phyloP scores from a whole-genome alignment of 1,139 yeast species.

The Magnusiomyces ingens region DNA sequence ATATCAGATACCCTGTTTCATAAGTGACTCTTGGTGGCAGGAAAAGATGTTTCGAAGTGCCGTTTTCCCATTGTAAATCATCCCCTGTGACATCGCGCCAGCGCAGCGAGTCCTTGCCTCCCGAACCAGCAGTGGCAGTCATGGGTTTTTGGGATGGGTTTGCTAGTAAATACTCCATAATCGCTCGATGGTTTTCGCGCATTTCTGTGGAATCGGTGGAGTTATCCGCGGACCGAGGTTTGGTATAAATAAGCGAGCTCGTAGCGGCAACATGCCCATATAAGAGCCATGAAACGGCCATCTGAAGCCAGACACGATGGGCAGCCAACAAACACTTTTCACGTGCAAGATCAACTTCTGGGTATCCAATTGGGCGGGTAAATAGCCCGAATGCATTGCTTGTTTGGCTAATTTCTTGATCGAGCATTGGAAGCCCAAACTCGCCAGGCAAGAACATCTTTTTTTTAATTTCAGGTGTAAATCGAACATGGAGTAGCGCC shows the following conservation, averaged over 20 bases:
- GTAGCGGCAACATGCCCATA: slow-evolving; percentile 21
- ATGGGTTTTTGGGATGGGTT: slow-evolving; percentile 12
- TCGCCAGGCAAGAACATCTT: too few species aligned
- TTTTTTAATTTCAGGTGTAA: too few species aligned
- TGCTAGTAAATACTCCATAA: slow-evolving; percentile 8
- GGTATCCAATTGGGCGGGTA: slow-evolving; percentile 20
- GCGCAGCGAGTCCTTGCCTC: too few species aligned
- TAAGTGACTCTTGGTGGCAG: slow-evolving; percentile 11
- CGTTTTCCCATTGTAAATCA: too few species aligned
- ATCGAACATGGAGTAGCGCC: slow-evolving; percentile 11
- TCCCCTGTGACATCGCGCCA: too few species aligned
- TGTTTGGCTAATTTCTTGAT: too few species aligned
- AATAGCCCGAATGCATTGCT: slow-evolving; percentile 11
- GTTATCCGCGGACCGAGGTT: not conserved
- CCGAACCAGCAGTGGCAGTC: slow-evolving; percentile 18
- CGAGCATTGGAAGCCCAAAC: too few species aligned
- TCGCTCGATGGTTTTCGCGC: slow-evolving; percentile 16
- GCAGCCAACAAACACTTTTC: slow-evolving; percentile 20
- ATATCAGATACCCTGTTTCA: slow-evolving; percentile 10
- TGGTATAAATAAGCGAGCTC: slow-evolving; percentile 10
- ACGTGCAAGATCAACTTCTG: slow-evolving; percentile 19
- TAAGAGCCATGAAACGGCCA: slow-evolving; percentile 25
- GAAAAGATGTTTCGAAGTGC: slow-evolving; percentile 3
- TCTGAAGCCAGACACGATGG: slow-evolving; percentile 23
- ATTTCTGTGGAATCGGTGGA: slow-evolving; percentile 12